Evolutionary conservation across 768 basidiomycete species (phyloP).

Genomic region (Brasilioporus rufonigricans): DNA sequence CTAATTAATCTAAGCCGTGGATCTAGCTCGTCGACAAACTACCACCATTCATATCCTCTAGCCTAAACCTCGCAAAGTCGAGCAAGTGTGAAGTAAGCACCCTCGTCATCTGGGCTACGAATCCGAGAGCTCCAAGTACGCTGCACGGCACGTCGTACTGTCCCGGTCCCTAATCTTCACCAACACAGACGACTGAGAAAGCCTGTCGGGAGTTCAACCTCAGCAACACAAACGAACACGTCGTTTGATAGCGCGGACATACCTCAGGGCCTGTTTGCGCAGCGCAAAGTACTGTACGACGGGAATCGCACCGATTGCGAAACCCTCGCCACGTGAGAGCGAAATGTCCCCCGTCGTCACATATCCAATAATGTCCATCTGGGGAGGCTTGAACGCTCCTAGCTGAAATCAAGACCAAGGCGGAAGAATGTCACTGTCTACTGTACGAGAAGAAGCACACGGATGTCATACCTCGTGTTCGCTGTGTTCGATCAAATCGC

Average conservation of each 20-base stretch:
- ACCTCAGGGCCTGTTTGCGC: conserved; percentile 47
- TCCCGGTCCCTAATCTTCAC: conserved; percentile 68
- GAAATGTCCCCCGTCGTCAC: conserved; percentile 85
- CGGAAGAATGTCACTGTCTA: not conserved
- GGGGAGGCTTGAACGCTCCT: conserved; percentile 40
- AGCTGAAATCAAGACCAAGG: conserved; percentile 35
- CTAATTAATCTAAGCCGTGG: too few relatives aligned
- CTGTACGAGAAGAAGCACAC: not conserved
- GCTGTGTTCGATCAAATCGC: conserved; percentile 17
- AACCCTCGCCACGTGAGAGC: conserved; percentile 71
- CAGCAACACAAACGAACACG: not conserved
- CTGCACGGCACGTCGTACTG: conserved; percentile 52
- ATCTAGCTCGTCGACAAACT: too few relatives aligned
- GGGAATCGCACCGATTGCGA: conserved; percentile 73
- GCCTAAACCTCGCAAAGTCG: too few relatives aligned
- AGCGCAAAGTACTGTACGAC: conserved; percentile 51
- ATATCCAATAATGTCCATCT: conserved; percentile 66
- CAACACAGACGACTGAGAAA: conserved; percentile 35
- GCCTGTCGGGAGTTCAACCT: conserved; percentile 14
- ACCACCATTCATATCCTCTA: too few relatives aligned
- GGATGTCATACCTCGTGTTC: conserved; percentile 29
- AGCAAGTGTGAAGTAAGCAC: too few relatives aligned
- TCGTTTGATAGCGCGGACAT: not conserved
- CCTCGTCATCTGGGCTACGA: conserved; percentile 10
- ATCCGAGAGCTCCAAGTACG: conserved; percentile 40